phyloP scores from a whole-genome alignment of 495 filamentous ascomycete species.

The Parmelia sp. region DNA sequence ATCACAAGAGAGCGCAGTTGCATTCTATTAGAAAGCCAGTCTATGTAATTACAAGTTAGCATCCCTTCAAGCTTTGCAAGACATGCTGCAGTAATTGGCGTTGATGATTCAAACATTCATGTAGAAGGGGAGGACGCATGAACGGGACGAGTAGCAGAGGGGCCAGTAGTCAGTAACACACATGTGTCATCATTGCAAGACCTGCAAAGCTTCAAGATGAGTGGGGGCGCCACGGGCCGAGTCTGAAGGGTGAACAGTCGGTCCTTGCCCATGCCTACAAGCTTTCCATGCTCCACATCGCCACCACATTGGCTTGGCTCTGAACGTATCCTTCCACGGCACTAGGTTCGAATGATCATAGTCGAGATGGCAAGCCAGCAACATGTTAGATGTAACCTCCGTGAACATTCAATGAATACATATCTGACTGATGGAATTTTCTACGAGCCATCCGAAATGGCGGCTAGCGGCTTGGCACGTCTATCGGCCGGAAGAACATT shows the following conservation, averaged over 20 bases:
- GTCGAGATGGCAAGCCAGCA: rapidly evolving
- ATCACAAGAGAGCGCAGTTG: not conserved
- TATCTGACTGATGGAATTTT: too few species aligned
- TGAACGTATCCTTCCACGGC: not conserved
- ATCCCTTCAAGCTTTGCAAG: not conserved
- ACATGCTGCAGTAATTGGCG: not conserved
- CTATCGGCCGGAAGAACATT: not conserved
- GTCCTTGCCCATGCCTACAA: not conserved
- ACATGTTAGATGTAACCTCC: not conserved
- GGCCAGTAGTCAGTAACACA: not conserved
- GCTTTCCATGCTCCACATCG: slow-evolving; percentile 7
- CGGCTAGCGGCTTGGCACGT: not conserved
- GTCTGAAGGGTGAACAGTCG: not conserved
- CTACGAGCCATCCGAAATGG: too few species aligned
- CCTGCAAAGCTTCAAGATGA: not conserved
- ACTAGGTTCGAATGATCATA: not conserved
- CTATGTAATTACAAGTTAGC: not conserved
- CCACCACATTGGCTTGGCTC: not conserved
- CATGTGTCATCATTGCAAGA: not conserved
- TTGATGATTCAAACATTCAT: not conserved
- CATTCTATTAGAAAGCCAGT: not conserved
- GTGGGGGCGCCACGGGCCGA: not conserved
- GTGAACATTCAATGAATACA: not conserved
- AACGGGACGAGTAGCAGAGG: not conserved
- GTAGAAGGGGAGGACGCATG: not conserved